A percentile compares a stretch with the other conserved stretches of the same genome.
Conservation (phyloP, 139 green algal species). For the Chlorella sp. region DNA sequence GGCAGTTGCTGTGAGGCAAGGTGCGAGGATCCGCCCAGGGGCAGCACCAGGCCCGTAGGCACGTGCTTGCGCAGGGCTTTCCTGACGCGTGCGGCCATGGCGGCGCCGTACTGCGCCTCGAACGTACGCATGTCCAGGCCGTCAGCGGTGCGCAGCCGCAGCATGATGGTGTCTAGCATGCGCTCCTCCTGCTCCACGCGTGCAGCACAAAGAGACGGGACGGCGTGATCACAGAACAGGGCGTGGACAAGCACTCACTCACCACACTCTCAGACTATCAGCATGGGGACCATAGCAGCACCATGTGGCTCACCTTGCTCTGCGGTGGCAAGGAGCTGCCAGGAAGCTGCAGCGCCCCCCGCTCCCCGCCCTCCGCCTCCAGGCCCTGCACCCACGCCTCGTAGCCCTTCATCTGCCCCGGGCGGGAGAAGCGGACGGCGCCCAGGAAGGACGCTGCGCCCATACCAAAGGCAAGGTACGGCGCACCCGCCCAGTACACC, state of each 20-base stretch:
- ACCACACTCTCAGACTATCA: too few relatives aligned
- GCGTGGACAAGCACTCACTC: background rate
- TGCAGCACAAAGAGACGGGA: too few relatives aligned
- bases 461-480: slow-evolving; percentile 87
- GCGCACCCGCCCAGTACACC: slow-evolving; percentile 74
- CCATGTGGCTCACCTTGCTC: too few relatives aligned
- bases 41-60: background rate
- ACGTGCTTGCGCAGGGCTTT: background rate
- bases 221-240: too few relatives aligned
- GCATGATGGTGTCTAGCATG: slow-evolving; percentile 82
- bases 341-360: too few relatives aligned
- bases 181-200: slow-evolving; percentile 60
- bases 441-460: slow-evolving; percentile 73
- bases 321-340: too few relatives aligned
- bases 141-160: slow-evolving; percentile 64
- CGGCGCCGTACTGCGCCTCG: slow-evolving; percentile 17
- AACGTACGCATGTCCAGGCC: slow-evolving; percentile 62
- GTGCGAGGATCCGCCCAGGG: too few relatives aligned
- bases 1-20: too few relatives aligned
- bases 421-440: slow-evolving; percentile 64
- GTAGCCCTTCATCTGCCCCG: slow-evolving; percentile 67
- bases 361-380: background rate
- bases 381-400: background rate
- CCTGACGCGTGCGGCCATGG: background rate
- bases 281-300: too few relatives aligned